These are phyloP conservation scores for Porogramme epimiltina DNA, from an alignment of 1,284 basidiomycete species.

Conservation along the genomic window DNA sequence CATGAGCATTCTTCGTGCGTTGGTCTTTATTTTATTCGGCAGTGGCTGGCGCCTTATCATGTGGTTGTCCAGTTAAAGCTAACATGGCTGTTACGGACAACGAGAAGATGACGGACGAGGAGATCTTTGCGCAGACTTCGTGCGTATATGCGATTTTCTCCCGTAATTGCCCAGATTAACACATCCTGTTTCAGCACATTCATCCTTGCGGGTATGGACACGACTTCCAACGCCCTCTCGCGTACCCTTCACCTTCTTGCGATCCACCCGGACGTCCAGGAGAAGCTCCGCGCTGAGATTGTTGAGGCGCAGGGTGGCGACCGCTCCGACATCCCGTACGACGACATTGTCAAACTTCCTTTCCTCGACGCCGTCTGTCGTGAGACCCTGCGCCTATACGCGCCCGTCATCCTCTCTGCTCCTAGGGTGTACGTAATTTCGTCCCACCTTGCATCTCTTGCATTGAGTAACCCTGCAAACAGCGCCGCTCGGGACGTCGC, in stretches of 20 bases:
- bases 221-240: conserved; percentile 26
- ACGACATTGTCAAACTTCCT: conserved; percentile 31
- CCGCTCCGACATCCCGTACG: conserved; percentile 27
- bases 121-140: conserved; percentile 29
- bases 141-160: conserved; percentile 3
- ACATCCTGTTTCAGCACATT: conserved; percentile 19
- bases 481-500: conserved; percentile 22
- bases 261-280: conserved; percentile 7
- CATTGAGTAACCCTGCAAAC: not conserved
- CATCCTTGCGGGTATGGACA: conserved; percentile 20
- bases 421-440: not conserved
- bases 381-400: conserved; percentile 32
- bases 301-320: conserved; percentile 15
- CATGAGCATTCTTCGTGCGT: conserved; percentile 41
- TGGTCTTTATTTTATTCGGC: not conserved
- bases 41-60: not conserved
- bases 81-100: conserved; percentile 24
- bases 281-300: conserved; percentile 28
- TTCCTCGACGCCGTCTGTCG: conserved; percentile 36
- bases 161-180: not conserved
- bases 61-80: conserved; percentile 21
- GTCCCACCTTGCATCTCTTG: no score
- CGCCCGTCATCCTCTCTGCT: not conserved
- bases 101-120: conserved; percentile 14
- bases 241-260: conserved; percentile 27